Evolutionary conservation across 2,329 filamentous ascomycete species (phyloP).

Genomic region (Leptographium radiaticola): DNA sequence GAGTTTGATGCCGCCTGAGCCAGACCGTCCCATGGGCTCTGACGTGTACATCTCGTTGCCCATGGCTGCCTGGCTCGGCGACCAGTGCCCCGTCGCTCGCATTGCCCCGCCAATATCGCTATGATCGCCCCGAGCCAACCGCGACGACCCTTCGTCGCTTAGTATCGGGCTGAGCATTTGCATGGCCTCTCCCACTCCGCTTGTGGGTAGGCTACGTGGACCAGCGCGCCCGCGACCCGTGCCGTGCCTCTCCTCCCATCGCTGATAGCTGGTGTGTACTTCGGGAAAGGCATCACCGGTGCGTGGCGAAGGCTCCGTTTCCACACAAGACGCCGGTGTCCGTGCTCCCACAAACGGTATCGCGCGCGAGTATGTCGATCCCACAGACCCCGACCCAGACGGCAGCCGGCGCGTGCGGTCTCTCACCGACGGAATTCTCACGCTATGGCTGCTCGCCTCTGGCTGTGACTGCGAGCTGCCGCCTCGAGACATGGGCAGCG

Average conservation of each 20-base stretch:
- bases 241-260: conserved; percentile 13
- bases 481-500: conserved; percentile 36
- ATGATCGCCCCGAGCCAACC: too few relatives aligned
- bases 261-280: conserved; percentile 18
- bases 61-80: neutral
- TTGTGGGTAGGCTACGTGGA: too few relatives aligned
- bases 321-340: conserved; percentile 24
- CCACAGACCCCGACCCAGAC: neutral
- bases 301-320: conserved; percentile 30
- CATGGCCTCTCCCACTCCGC: too few relatives aligned
- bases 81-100: neutral
- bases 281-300: conserved; percentile 16
- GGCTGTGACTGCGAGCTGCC: conserved; percentile 25
- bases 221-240: neutral
- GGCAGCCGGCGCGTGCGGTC: neutral
- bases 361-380: neutral
- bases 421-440: neutral
- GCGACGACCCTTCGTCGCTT: too few relatives aligned
- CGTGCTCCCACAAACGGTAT: conserved; percentile 12
- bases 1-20: conserved; percentile 14
- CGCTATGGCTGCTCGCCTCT: neutral
- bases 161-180: too few relatives aligned
- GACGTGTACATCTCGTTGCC: neutral
- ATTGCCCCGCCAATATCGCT: neutral
- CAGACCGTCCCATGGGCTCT: conserved; percentile 13